These are phyloP conservation scores for Suhomyces faveliae DNA, from an alignment of 805 yeast species.

Conservation along the genomic window DNA sequence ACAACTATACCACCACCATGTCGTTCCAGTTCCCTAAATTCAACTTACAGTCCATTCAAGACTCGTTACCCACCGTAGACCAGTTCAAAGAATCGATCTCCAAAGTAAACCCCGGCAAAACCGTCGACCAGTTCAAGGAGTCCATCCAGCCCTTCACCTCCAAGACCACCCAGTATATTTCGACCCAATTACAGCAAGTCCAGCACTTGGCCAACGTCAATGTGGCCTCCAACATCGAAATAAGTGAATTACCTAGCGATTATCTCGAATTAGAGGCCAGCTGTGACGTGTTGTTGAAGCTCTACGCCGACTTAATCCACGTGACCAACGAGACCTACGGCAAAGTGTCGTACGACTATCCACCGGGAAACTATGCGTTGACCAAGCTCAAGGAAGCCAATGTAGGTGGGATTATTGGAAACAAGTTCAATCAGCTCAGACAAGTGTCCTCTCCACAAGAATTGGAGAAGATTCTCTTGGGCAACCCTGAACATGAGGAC, in stretches of 20 bases:
- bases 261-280: conserved; percentile 65
- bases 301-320: conserved; percentile 51
- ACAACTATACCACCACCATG: conserved; percentile 17
- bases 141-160: conserved; percentile 53
- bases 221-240: conserved; percentile 48
- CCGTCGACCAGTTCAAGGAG: conserved; percentile 45
- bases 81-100: conserved; percentile 35
- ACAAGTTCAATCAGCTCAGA: conserved; percentile 57
- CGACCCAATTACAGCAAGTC: conserved; percentile 58
- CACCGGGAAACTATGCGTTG: conserved; percentile 54
- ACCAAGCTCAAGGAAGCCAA: conserved; percentile 63
- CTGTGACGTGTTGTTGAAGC: conserved; percentile 61
- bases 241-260: conserved; percentile 72
- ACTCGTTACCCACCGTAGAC: conserved; percentile 41
- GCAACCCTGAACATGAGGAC: conserved; percentile 19
- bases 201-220: conserved; percentile 33
- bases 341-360: conserved; percentile 77
- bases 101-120: conserved; percentile 37
- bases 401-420: conserved; percentile 55
- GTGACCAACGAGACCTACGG: conserved; percentile 56
- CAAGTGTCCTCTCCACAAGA: conserved; percentile 67
- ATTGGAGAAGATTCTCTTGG: conserved; percentile 55
- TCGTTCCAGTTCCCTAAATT: conserved; percentile 40
- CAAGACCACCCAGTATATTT: conserved; percentile 58
- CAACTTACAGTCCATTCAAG: conserved; percentile 40